Evolutionary conservation across 805 yeast genomes (phyloP).

Genomic region (Grigorovia yakushimaensis): DNA sequence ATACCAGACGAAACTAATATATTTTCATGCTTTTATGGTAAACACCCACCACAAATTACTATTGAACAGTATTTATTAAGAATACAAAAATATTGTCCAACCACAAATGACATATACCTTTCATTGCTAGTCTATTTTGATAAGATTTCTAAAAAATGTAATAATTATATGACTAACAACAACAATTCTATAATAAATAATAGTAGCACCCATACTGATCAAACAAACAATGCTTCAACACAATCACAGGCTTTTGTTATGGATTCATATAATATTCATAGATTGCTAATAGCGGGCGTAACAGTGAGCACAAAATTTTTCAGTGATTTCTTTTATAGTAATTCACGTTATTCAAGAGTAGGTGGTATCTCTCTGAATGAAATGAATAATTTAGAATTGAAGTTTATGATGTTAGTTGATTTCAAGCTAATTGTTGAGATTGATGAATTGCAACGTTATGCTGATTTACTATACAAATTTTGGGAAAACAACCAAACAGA

Average conservation of each 20-base stretch:
- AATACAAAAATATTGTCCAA: slow-evolving; percentile 91
- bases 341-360: slow-evolving; percentile 86
- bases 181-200: background rate
- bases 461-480: slow-evolving; percentile 72
- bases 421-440: slow-evolving; percentile 78
- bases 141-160: slow-evolving; percentile 65
- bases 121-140: slow-evolving; percentile 88
- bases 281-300: slow-evolving; percentile 85
- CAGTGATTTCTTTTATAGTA: slow-evolving; percentile 87
- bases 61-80: slow-evolving; percentile 80
- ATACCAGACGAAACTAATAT: background rate
- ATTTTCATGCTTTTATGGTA: slow-evolving; percentile 59
- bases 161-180: slow-evolving; percentile 5
- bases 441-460: slow-evolving; percentile 88
- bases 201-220: background rate
- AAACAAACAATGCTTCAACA: background rate
- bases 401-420: slow-evolving; percentile 73
- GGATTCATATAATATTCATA: slow-evolving; percentile 91
- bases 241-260: slow-evolving; percentile 67
- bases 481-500: slow-evolving; percentile 30
- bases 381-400: slow-evolving; percentile 81
- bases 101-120: slow-evolving; percentile 89
- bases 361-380: slow-evolving; percentile 93
- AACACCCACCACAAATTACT: slow-evolving; percentile 88
- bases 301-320: slow-evolving; percentile 92